Percentiles rank a stretch among this genome's conserved stretches.
Conservation (phyloP, 129 eudicot species). For the Logfia minima region DNA sequence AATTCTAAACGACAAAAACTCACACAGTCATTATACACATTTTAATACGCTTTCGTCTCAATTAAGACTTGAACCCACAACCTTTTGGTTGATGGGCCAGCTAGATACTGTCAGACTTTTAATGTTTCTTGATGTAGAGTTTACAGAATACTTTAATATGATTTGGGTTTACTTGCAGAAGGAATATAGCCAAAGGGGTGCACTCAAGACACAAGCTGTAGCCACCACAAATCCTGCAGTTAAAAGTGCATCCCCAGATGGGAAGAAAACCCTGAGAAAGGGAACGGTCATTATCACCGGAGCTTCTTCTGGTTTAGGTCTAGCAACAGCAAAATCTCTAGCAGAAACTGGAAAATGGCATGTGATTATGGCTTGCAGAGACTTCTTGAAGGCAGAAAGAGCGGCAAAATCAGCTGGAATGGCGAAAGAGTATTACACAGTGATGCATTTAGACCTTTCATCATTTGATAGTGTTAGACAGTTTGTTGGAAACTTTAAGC, state of each 20-base stretch:
- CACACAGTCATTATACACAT: background rate
- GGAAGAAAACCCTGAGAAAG: constrained; percentile 76
- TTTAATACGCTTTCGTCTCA: background rate
- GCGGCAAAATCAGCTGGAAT: constrained; percentile 74
- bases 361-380: constrained; percentile 80
- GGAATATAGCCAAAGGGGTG: constrained; percentile 35
- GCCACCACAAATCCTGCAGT: constrained; percentile 50
- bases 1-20: too few relatives aligned
- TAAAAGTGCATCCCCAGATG: constrained; percentile 46
- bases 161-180: constrained; percentile 34
- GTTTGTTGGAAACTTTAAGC: constrained; percentile 70
- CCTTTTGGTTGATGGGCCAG: too few relatives aligned
- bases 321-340: constrained; percentile 81
- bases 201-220: constrained; percentile 51
- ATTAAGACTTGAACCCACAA: too few relatives aligned
- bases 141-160: constrained; percentile 2
- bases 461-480: constrained; percentile 87
- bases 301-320: constrained; percentile 89
- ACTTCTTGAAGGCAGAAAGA: constrained; percentile 74
- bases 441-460: constrained; percentile 87
- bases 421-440: constrained; percentile 61
- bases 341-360: constrained; percentile 91
- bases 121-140: background rate
- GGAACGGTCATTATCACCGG: constrained; percentile 82
- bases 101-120: background rate